phyloP scores from a whole-genome alignment of 2,329 filamentous ascomycete genomes.

The Pseudogymnoascus sp. region DNA sequence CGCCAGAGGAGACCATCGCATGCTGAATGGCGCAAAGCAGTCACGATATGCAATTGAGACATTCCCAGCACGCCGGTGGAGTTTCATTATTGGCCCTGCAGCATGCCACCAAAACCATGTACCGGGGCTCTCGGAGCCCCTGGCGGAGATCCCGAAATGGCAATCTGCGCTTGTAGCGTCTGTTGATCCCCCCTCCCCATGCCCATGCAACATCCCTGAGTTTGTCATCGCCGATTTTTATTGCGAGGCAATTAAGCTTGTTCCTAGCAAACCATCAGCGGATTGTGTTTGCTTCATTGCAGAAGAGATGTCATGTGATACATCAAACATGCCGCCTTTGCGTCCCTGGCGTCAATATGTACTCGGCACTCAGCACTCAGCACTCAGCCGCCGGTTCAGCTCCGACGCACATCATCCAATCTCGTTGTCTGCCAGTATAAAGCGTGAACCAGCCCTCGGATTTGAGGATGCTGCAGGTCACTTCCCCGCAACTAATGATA shows the following conservation, averaged over 20 bases:
- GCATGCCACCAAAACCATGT: background rate
- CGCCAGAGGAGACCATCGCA: background rate
- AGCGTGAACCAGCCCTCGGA: background rate
- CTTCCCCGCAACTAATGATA: background rate
- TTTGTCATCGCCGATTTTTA: background rate
- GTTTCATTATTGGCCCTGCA: background rate
- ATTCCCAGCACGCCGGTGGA: background rate
- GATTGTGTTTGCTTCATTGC: background rate
- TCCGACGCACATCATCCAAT: background rate
- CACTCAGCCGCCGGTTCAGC: background rate
- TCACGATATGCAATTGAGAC: background rate
- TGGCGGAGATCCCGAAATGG: background rate
- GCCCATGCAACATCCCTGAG: background rate
- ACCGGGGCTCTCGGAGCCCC: background rate
- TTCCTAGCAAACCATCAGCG: background rate
- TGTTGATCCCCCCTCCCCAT: background rate
- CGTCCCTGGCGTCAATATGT: background rate
- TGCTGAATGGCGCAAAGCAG: background rate
- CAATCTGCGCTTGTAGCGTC: slow-evolving; percentile 4
- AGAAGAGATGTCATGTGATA: background rate
- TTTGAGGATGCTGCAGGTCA: background rate
- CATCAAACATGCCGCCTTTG: background rate
- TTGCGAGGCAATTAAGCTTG: background rate
- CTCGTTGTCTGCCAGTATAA: background rate
- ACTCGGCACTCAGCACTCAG: too few relatives aligned